Base-by-base conservation (phyloP, 345 rosid genomes). In the Aurinia saxatilis region DNA sequence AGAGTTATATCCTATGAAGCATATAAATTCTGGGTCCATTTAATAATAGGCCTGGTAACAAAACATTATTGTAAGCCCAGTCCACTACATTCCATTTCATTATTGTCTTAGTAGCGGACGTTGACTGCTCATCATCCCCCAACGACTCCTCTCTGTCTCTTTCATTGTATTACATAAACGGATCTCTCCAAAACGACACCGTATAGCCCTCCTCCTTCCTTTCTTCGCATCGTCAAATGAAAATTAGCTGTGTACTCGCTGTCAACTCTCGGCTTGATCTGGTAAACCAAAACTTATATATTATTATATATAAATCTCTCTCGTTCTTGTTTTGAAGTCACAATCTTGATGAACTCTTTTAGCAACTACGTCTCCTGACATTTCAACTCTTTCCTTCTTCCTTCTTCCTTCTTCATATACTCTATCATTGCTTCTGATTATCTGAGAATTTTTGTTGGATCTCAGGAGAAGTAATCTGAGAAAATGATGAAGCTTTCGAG, bases 401-500 rank as follows among this genome's bases (percentile, higher is more conserved):
- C n/a, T 19, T 18, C 7, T 13, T 50, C 2, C 41, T 59, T 72
- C 29, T 48, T 58, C 40, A 31, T 40, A 11, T 38, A 42, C 44
- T 1, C 37, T 8, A 49, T 38, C 46, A 31, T 67, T 45, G 38
- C 58, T 40, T 56, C 36, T 51, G 16, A 14, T 14, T n/a, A 46
- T 16, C 47, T 49, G 46, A 27, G 62, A 17, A 35, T 60, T 60
- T 70, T 21, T 16, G 2, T 27, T 15, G 15, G 27, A 30, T 17
- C 57, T 65, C 53, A 31, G 36, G 40, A 9, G 34, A n/a, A n/a
- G n/a, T n/a, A n/a, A n/a, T 21, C 14, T 9, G 1, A 3, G 48
- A 23, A 56, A 46, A 80, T 83, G 90, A 80, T 85, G 90, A 75
- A 79, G 82, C 50, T 73, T 55, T 75, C 73, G 90, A 75, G 77